Conservation (phyloP, 2,329 filamentous ascomycete species). For the Dothistroma pini region DNA sequence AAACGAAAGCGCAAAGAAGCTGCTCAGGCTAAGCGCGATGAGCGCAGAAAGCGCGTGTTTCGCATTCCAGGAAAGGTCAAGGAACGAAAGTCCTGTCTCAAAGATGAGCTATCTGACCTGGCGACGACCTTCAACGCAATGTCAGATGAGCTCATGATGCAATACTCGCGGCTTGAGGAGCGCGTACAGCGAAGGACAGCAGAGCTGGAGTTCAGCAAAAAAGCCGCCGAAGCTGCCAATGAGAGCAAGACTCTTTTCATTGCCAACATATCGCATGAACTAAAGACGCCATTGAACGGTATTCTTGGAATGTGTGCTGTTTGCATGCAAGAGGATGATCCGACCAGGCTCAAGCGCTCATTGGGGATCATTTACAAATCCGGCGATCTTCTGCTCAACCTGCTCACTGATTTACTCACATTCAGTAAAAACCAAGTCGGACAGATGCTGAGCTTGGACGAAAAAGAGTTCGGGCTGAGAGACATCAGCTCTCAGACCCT, state of each 20-base stretch:
- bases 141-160: constrained; percentile 83
- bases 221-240: constrained; percentile 89
- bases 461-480: constrained; percentile 79
- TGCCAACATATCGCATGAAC: constrained; percentile 81
- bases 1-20: constrained; percentile 21
- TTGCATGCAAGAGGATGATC: constrained; percentile 86
- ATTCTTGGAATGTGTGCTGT: constrained; percentile 93
- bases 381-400: constrained; percentile 75
- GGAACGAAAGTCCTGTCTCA: constrained; percentile 68
- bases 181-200: constrained; percentile 78
- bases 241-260: constrained; percentile 98
- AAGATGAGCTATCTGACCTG: constrained; percentile 80
- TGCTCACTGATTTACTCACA: constrained; percentile 83
- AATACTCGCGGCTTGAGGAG: constrained; percentile 79
- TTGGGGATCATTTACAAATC: constrained; percentile 87
- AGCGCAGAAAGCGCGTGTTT: constrained; percentile 53
- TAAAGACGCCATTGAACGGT: constrained; percentile 93
- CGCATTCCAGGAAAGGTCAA: constrained; percentile 82
- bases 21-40: constrained; percentile 35
- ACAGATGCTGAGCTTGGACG: constrained; percentile 74
- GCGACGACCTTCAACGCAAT: constrained; percentile 88
- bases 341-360: constrained; percentile 72
- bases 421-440: constrained; percentile 96
- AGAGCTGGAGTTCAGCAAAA: constrained; percentile 84
- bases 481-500: constrained; percentile 79